Percentiles rank a stretch among this genome's conserved stretches.
Evolutionary conservation across 2,329 filamentous ascomycete species (phyloP).

Genomic region (Ophiostoma sp.): DNA sequence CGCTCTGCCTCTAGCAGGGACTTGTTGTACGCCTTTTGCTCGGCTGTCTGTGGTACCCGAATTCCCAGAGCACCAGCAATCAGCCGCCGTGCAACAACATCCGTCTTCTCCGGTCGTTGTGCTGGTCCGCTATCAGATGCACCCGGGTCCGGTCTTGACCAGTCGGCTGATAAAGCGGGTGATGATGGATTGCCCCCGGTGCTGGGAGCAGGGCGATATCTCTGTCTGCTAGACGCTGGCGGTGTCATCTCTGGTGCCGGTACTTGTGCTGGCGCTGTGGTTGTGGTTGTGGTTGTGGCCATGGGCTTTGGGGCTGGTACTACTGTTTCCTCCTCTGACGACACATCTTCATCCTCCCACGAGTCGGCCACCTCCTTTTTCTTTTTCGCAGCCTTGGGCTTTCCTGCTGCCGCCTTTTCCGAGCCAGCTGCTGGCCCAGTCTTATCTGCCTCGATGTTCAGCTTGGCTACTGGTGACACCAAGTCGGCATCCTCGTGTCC

Average conservation of each 20-base stretch:
- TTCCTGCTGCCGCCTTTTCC: neutral
- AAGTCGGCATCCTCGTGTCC: slow-evolving; percentile 23
- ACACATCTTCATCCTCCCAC: slow-evolving; percentile 68
- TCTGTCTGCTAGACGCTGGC: neutral
- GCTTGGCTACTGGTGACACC: slow-evolving; percentile 30
- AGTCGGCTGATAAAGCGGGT: slow-evolving; percentile 14
- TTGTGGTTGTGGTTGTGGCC: neutral
- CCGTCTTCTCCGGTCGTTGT: slow-evolving; percentile 78
- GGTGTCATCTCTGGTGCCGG: neutral
- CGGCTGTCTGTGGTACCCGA: slow-evolving; percentile 75
- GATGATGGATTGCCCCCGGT: slow-evolving; percentile 2
- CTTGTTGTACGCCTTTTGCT: slow-evolving; percentile 80
- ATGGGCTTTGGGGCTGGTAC: neutral
- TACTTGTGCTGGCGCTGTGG: neutral
- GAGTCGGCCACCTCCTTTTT: slow-evolving; percentile 57
- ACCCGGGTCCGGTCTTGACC: slow-evolving; percentile 4
- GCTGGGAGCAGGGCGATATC: neutral
- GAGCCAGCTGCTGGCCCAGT: slow-evolving; percentile 20
- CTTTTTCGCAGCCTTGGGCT: slow-evolving; percentile 27
- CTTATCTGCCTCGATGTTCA: slow-evolving; percentile 31
- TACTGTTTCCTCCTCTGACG: slow-evolving; percentile 32
- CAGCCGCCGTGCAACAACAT: slow-evolving; percentile 80
- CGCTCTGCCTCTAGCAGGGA: slow-evolving; percentile 79
- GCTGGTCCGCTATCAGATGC: slow-evolving; percentile 20
- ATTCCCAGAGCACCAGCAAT: slow-evolving; percentile 86